Conservation (phyloP, 805 yeast species). For the Lipomyces starkeyi region DNA sequence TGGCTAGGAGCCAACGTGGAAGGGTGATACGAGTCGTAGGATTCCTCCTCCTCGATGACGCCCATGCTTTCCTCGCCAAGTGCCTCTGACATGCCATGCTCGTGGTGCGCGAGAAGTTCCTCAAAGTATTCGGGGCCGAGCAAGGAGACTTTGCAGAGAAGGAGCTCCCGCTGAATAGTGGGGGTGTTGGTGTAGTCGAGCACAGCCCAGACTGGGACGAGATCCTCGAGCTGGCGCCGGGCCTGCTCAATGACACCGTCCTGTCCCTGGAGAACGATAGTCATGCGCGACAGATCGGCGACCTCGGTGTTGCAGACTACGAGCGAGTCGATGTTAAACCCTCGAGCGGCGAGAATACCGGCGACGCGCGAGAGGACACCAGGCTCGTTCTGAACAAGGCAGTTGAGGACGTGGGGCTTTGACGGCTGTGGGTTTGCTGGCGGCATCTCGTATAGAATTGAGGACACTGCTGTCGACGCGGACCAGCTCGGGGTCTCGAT, state of each 20-base stretch:
- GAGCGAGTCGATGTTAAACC: constrained; percentile 96
- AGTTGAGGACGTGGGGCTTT: constrained; percentile 89
- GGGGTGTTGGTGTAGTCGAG: constrained; percentile 90
- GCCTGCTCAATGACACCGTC: constrained; percentile 98
- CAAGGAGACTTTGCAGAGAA: constrained; percentile 88
- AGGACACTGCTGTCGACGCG: constrained; percentile 94
- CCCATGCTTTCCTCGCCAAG: constrained; percentile 45
- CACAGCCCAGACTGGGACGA: constrained; percentile 98
- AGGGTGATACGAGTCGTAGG: constrained; percentile 66
- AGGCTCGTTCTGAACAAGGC: constrained; percentile 97
- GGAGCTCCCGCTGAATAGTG: constrained; percentile 87
- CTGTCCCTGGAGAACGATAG: constrained; percentile 91
- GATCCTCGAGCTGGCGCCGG: constrained; percentile 94
- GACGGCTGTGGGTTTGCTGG: constrained; percentile 60
- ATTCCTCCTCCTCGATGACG: constrained; percentile 21
- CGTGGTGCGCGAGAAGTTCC: constrained; percentile 87
- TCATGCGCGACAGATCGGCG: constrained; percentile 93
- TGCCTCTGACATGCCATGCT: constrained; percentile 47
- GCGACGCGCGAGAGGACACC: constrained; percentile 94
- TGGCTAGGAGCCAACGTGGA: constrained; percentile 87
- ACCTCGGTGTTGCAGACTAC: constrained; percentile 98
- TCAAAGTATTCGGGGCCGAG: constrained; percentile 98
- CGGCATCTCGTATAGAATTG: constrained; percentile 93
- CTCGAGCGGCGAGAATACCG: constrained; percentile 96
- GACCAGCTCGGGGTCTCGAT: constrained; percentile 94